These are phyloP conservation scores for Eutrema japonicum DNA, from an alignment of 345 rosid species.

Conservation along the genomic window DNA sequence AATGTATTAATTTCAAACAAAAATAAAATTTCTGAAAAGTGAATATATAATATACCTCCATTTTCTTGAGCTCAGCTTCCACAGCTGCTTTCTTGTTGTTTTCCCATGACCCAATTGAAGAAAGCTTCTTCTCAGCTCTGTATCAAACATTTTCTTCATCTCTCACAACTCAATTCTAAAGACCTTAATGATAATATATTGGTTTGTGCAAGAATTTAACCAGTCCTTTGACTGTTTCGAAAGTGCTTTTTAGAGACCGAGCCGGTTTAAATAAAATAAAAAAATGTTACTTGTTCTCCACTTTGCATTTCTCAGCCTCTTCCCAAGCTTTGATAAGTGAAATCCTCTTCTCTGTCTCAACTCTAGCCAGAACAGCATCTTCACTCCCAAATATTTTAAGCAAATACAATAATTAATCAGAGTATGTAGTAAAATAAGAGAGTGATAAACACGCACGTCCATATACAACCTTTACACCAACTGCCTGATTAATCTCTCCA, in stretches of 20 bases:
- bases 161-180: background rate
- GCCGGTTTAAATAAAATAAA: background rate
- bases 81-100: constrained; percentile 44
- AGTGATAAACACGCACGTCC: background rate
- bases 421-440: constrained; percentile 2
- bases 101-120: constrained; percentile 49
- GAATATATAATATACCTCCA: constrained; percentile 31
- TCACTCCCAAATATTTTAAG: constrained; percentile 29
- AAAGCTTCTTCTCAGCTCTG: constrained; percentile 48
- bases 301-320: constrained; percentile 47
- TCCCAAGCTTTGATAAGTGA: constrained; percentile 50
- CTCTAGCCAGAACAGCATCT: constrained; percentile 49
- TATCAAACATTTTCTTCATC: constrained; percentile 6
- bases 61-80: constrained; percentile 48
- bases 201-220: background rate
- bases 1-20: too few species aligned
- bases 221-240: background rate
- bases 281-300: constrained; percentile 42
- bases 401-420: constrained; percentile 17
- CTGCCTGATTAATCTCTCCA: too few species aligned
- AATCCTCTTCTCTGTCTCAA: constrained; percentile 45
- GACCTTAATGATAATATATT: background rate
- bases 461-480: background rate
- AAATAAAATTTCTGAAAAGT: background rate
- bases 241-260: background rate